Evolutionary conservation across 352 stramenopile genomes (phyloP).

Genomic region (Globisporangium parvum): DNA sequence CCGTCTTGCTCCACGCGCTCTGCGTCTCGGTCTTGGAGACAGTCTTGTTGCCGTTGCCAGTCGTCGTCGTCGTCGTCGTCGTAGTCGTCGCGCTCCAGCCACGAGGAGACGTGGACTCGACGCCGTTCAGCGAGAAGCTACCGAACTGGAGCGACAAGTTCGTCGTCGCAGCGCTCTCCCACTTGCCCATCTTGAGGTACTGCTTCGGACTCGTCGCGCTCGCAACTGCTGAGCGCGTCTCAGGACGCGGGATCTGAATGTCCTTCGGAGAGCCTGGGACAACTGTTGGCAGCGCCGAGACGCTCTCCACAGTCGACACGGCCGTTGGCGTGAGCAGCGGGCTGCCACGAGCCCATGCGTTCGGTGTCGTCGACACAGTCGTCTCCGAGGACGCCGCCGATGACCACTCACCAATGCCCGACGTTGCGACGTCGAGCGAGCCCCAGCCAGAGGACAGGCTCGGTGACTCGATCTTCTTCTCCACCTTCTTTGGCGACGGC

Average conservation of each 20-base stretch:
- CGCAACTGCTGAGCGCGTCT: slow-evolving; percentile 23
- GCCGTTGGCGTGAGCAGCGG: slow-evolving; percentile 36
- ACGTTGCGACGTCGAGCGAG: slow-evolving; percentile 55
- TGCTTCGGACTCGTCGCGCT: slow-evolving; percentile 47
- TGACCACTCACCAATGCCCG: slow-evolving; percentile 62
- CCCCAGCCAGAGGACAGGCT: slow-evolving; percentile 55
- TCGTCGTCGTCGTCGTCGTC: slow-evolving; percentile 33
- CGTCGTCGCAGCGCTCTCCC: slow-evolving; percentile 56
- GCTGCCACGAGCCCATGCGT: slow-evolving; percentile 59
- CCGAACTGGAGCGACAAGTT: slow-evolving; percentile 85
- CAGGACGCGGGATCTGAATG: slow-evolving; percentile 34
- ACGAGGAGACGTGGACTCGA: slow-evolving; percentile 50
- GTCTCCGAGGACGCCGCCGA: slow-evolving; percentile 37
- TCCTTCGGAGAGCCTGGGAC: slow-evolving; percentile 66
- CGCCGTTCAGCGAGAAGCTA: slow-evolving; percentile 77
- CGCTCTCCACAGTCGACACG: slow-evolving; percentile 23
- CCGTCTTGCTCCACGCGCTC: slow-evolving; percentile 43
- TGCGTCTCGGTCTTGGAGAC: slow-evolving; percentile 42
- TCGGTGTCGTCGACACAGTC: slow-evolving; percentile 48
- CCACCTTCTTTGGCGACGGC: slow-evolving; percentile 28
- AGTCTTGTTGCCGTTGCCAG: slow-evolving; percentile 32
- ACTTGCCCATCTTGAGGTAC: slow-evolving; percentile 84
- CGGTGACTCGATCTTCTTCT: slow-evolving; percentile 38
- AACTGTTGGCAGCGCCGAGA: slow-evolving; percentile 33
- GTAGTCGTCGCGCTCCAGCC: slow-evolving; percentile 52